phyloP scores from a whole-genome alignment of 352 stramenopile species.

The Phytopythium sindhum region DNA sequence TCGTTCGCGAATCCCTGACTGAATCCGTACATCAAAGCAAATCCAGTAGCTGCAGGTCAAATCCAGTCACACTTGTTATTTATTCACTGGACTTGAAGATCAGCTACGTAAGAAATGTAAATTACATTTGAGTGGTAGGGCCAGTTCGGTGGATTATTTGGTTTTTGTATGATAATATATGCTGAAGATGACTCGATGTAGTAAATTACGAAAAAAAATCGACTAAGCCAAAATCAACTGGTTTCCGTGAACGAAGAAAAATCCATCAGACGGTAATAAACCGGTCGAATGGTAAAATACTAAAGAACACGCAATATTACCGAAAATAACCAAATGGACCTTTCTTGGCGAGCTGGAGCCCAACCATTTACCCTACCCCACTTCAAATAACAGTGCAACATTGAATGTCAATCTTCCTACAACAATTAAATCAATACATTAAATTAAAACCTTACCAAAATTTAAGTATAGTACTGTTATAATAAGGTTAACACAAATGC shows the following conservation, averaged over 20 bases:
- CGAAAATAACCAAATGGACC: background rate
- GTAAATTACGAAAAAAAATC: background rate
- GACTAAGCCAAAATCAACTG: background rate
- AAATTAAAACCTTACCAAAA: background rate
- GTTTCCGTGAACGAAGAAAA: conserved; percentile 4
- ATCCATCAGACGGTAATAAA: background rate
- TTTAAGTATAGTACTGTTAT: background rate
- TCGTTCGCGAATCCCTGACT: background rate
- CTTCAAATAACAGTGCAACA: background rate
- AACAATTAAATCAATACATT: background rate
- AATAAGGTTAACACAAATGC: background rate
- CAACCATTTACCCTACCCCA: background rate
- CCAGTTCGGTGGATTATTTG: background rate
- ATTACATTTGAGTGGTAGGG: background rate
- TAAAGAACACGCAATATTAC: no score
- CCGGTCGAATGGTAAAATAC: no score
- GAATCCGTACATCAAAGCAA: background rate
- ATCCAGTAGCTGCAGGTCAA: background rate
- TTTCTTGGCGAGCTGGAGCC: background rate
- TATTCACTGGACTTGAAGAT: background rate
- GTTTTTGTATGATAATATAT: background rate
- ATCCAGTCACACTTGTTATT: no score
- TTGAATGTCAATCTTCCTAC: background rate
- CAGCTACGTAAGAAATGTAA: background rate
- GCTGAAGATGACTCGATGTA: background rate